Base-by-base conservation (phyloP, 2,329 filamentous ascomycete species). In the Curvularia spicifera region DNA sequence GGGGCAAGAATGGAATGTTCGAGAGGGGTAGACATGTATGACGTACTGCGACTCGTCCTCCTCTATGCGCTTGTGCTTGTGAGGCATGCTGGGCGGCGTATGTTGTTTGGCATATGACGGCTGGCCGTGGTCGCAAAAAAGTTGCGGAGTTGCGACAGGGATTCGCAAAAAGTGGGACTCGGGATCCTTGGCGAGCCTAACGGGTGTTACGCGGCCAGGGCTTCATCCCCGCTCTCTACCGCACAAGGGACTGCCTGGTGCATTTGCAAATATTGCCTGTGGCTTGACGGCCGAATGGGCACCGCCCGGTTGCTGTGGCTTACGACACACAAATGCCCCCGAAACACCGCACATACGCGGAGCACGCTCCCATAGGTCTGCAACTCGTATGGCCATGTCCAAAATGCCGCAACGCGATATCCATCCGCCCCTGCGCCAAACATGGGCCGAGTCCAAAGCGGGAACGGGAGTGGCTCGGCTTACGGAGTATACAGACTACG, bases 11-110 rank as follows among this genome's bases (percentile, higher is more conserved):
- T 49, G 13, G 55, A 65, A 59, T 10, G 35, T 9, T 5, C 4
- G n/a, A 37, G 35, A n/a, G 35, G 15, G 15, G 2, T 7, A 37
- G 35, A 55, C 65, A 57, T 9, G 24, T 15, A 7, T 42, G 33
- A 67, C 69, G 51, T 68, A 80, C 77, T 76, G 67, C 26, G 71
- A 66, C 29, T 75, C 71, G 59, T 78, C 74, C n/a, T 67, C 68
- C 12, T 75, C 82, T 63, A 85, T 85, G 65, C 90, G 84, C 63
- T 89, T 94, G 76, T 96, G 91, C 79, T 96, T 96, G 80, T 94
- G 91, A 76, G 91, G 91, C 91, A 96, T 96, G 33, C 57, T 64
- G 56, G 53, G 46, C 54, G 45, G 46, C 33, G 28, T 28, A 7
- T 28, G 46, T 48, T 22, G 6, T 48, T 22, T 51, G 6, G 53